Base-by-base conservation (phyloP, 1,284 basidiomycete species). In the Somion occarium region DNA sequence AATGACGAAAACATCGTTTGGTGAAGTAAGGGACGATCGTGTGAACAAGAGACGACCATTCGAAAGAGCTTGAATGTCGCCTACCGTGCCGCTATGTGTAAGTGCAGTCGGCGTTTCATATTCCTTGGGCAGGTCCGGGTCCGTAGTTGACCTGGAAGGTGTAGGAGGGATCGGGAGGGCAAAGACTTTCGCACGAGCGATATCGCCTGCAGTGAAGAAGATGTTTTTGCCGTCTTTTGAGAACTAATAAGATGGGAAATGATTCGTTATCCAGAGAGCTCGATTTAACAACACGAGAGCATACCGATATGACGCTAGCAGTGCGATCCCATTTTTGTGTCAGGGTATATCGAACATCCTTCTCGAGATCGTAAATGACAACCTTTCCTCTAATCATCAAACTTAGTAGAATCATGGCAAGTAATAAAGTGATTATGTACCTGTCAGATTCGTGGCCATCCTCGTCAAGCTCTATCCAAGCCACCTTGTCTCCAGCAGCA, bases 281-380 rank as follows among this genome's bases (percentile, higher is more conserved):
- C n/a, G n/a, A n/a, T n/a, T n/a, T 7, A 41, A 19, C 5, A 53
- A 11, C 19, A 37, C 41, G 23, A 24, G 5, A 18, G 37, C 74
- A 62, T 65, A 88, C 85, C 23, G 73, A 70, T 23, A 92, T 61
- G 11, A 72, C 61, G 54, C 74, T 75, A 0, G 88, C 84, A 27
- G 88, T 89, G 24, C 89, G 81, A 64, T 95, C 92, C 93, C 93
- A 96, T 24, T 76, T 64, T 54, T 88, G 82, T 0, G 90, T 90
- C 53, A 91, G 62, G 0, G 82, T 87, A 64, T 78, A 88, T 24
- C 84, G 73, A 11, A 86, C 71, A n/a, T 82, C 69, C 55, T 79
- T 82, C 46, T 68, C 66, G 18, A 94, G 68, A 62, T 91, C 88
- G 60, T 86, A 90, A 12, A 94, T 78, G 46, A 93, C 82, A 44